Conservation (phyloP, 257 asterid species). For the Orobanche coerulescens region DNA sequence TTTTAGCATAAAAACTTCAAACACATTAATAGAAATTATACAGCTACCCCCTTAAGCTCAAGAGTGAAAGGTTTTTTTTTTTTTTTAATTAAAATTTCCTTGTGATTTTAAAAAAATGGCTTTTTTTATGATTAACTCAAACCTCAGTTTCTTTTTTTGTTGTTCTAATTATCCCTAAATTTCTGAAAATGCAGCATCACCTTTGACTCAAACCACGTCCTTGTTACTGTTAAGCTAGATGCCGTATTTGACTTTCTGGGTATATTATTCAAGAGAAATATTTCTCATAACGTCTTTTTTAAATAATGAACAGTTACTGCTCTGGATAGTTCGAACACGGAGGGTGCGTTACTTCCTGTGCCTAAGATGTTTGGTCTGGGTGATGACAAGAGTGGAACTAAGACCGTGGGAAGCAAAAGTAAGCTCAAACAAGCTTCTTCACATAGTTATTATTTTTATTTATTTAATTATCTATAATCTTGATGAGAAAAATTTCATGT, state of each 20-base stretch:
- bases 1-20: not conserved
- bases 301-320: conserved; percentile 64
- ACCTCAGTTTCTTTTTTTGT: no score
- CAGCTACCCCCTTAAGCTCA: not conserved
- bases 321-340: conserved; percentile 71
- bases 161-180: not conserved
- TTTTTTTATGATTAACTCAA: not conserved
- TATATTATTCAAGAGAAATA: not conserved
- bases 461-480: not conserved
- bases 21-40: not conserved
- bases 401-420: conserved; percentile 43
- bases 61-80: no score
- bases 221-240: not conserved
- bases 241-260: not conserved
- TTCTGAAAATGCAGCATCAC: not conserved
- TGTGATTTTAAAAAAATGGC: not conserved
- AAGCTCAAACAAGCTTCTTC: conserved; percentile 19
- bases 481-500: not conserved
- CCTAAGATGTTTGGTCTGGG: conserved; percentile 46
- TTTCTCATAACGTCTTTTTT: conserved; percentile 13
- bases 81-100: no score
- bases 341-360: conserved; percentile 69
- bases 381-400: conserved; percentile 31
- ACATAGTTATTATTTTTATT: not conserved
- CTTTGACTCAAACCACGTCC: not conserved